These are phyloP conservation scores for Zarea fungicola DNA, from an alignment of 2,329 filamentous ascomycete species.

Conservation along the genomic window DNA sequence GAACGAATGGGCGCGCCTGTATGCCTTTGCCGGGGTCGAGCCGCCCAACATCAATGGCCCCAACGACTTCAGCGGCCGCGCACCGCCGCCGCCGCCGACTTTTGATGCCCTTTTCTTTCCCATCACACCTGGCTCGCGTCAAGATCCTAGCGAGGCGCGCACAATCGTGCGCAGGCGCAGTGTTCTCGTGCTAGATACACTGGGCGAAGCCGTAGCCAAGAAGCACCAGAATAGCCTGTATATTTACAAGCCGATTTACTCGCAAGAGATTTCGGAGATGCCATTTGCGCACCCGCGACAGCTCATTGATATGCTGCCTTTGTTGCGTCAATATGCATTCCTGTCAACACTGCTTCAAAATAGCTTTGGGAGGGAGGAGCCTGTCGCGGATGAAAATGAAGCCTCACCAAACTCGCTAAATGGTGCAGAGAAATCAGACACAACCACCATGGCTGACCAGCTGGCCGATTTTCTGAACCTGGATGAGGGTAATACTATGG, in stretches of 20 bases:
- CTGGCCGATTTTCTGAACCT: constrained; percentile 27
- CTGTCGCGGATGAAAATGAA: constrained; percentile 15
- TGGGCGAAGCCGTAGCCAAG: constrained; percentile 26
- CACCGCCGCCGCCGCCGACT: constrained; percentile 33
- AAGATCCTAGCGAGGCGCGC: constrained; percentile 54
- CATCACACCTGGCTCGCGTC: constrained; percentile 39
- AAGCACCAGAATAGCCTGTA: constrained; percentile 57
- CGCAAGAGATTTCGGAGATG: constrained; percentile 59
- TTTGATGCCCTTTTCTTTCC: constrained; percentile 57
- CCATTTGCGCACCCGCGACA: constrained; percentile 76
- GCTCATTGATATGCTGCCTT: constrained; percentile 66
- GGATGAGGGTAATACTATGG: neutral
- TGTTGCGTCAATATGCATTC: constrained; percentile 70
- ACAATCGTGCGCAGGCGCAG: constrained; percentile 46
- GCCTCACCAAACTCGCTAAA: constrained; percentile 13
- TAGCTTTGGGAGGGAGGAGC: constrained; percentile 45
- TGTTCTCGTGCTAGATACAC: constrained; percentile 37
- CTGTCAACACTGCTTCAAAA: constrained; percentile 59
- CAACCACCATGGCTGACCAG: constrained; percentile 27
- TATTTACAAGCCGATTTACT: constrained; percentile 69
- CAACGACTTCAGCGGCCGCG: constrained; percentile 22
- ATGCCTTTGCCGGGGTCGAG: constrained; percentile 48
- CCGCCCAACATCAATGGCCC: constrained; percentile 31
- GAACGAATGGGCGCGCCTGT: constrained; percentile 56
- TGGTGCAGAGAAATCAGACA: constrained; percentile 13